Evolutionary conservation across 306 rosid species (phyloP).

Genomic region (Dalbergia oliveri): DNA sequence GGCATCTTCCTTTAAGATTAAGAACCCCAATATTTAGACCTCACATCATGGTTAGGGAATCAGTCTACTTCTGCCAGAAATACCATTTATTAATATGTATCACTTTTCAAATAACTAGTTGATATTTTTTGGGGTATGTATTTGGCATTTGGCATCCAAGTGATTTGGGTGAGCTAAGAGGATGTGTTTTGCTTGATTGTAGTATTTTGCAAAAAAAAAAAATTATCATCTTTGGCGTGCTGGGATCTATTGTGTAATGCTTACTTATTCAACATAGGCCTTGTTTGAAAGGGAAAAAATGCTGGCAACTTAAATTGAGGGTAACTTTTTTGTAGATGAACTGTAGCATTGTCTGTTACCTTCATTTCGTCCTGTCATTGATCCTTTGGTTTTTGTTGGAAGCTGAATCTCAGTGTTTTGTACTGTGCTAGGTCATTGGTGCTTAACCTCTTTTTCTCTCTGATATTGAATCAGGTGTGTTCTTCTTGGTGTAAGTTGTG

Average conservation of each 20-base stretch:
- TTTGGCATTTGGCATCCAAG: not conserved
- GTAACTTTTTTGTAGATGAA: conserved; percentile 25
- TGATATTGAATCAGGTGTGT: conserved; percentile 74
- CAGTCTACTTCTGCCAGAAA: conserved; percentile 20
- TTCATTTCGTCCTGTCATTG: not conserved
- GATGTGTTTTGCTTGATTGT: conserved; percentile 32
- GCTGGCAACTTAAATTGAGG: conserved; percentile 19
- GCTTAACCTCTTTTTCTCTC: conserved; percentile 40
- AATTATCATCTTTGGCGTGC: conserved; percentile 6
- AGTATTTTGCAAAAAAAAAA: not conserved
- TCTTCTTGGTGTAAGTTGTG: conserved; percentile 98
- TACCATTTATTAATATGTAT: not conserved
- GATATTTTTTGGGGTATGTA: not conserved
- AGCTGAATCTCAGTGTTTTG: not conserved
- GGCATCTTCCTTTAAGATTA: conserved; percentile 4
- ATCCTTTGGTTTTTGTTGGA: conserved; percentile 1
- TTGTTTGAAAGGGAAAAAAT: conserved; percentile 2
- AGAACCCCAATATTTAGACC: not conserved
- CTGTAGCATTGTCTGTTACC: conserved; percentile 5
- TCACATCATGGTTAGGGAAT: conserved; percentile 21
- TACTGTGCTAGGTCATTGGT: not conserved
- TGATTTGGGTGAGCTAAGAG: conserved; percentile 13
- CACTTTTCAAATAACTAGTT: not conserved
- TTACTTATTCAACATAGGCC: conserved; percentile 28
- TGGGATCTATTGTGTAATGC: conserved; percentile 14